Percentiles rank a stretch among this genome's conserved stretches.
Conservation (phyloP, 176 grass and related monocot species). For the Aechmea fasciata region DNA sequence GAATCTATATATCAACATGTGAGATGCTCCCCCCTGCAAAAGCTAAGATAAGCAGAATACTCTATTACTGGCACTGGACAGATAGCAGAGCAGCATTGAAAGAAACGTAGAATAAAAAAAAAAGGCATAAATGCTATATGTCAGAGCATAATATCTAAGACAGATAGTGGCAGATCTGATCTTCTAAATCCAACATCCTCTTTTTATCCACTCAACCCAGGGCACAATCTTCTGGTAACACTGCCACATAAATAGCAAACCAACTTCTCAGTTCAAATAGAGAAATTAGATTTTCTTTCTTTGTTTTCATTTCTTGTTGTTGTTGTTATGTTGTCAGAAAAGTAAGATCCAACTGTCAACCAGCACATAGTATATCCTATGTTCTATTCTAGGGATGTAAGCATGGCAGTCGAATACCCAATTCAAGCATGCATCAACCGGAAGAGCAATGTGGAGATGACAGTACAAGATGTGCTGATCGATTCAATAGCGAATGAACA, state of each 20-base stretch:
- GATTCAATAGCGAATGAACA: not conserved
- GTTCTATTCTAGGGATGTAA: not conserved
- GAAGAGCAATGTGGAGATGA: not conserved
- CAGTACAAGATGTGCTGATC: not conserved
- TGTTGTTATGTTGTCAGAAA: no score
- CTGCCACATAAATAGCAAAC: not conserved
- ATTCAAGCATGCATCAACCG: no score
- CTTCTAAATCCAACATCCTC: not conserved
- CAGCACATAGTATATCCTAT: no score
- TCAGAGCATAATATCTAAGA: not conserved
- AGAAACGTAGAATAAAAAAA: not conserved
- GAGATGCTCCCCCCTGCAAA: not conserved
- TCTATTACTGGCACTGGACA: not conserved
- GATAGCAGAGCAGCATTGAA: not conserved
- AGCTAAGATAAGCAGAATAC: not conserved
- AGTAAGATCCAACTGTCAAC: no score
- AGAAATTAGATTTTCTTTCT: not conserved
- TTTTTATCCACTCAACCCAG: not conserved
- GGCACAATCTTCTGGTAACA: not conserved
- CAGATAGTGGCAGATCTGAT: not conserved
- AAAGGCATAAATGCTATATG: conserved; percentile 1
- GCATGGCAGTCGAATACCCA: conserved; percentile 4
- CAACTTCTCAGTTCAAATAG: not conserved
- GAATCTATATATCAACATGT: not conserved
- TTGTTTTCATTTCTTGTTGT: no score